Conservation (phyloP, 495 filamentous ascomycete genomes). For the Aspergillus leporis region DNA sequence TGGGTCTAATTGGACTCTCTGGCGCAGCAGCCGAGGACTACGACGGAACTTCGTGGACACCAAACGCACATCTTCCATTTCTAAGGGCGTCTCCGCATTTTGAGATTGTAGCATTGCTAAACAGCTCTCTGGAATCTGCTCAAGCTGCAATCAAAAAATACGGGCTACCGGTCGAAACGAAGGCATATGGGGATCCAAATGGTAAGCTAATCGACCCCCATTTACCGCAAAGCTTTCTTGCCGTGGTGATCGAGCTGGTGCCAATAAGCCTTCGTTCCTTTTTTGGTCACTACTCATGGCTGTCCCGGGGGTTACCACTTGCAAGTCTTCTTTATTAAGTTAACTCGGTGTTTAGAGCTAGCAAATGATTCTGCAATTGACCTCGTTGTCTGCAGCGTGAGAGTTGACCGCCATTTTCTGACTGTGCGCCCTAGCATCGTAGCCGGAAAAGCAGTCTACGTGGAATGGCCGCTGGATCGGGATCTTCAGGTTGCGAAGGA, state of each 20-base stretch:
- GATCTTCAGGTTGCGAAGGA: slow-evolving; percentile 16
- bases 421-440: slow-evolving; percentile 46
- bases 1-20: slow-evolving; percentile 63
- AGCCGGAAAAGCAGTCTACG: slow-evolving; percentile 57
- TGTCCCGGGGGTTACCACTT: too few relatives aligned
- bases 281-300: too few relatives aligned
- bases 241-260: not conserved
- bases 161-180: slow-evolving; percentile 41
- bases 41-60: slow-evolving; percentile 49
- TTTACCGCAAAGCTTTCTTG: not conserved
- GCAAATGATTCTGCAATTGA: slow-evolving; percentile 57
- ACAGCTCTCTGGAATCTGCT: slow-evolving; percentile 51
- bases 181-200: slow-evolving; percentile 53
- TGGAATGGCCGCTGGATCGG: slow-evolving; percentile 56
- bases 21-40: slow-evolving; percentile 19
- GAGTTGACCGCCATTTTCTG: slow-evolving; percentile 49
- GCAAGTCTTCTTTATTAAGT: too few relatives aligned
- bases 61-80: slow-evolving; percentile 57
- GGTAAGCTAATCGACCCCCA: not conserved
- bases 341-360: too few relatives aligned
- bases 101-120: slow-evolving; percentile 59
- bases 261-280: too few relatives aligned
- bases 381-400: slow-evolving; percentile 46
- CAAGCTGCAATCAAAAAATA: slow-evolving; percentile 47
- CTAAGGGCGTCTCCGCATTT: slow-evolving; percentile 43